Evolutionary conservation across 208 protist genomes (phyloP).

Genomic region (Crithidia sp.): DNA sequence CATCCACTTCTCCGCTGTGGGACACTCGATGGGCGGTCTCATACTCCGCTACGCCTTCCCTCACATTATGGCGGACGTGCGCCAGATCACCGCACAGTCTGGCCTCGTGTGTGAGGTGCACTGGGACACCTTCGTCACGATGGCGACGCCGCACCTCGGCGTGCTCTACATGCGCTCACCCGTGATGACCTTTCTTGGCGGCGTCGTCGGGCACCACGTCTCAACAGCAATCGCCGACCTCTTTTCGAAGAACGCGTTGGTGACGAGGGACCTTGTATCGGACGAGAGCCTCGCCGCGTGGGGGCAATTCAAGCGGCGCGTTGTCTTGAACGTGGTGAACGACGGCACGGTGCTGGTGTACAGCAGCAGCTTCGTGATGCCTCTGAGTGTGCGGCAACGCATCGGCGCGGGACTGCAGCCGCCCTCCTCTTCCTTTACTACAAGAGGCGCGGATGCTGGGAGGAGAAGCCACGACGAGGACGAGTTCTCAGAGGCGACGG

Average conservation of each 20-base stretch:
- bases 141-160: constrained; percentile 62
- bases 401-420: not conserved
- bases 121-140: constrained; percentile 60
- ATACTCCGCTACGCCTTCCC: constrained; percentile 66
- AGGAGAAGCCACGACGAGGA: not conserved
- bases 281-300: constrained; percentile 34
- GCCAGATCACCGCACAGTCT: not conserved
- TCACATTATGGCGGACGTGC: constrained; percentile 16
- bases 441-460: too few relatives aligned
- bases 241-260: constrained; percentile 33
- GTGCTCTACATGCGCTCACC: constrained; percentile 47
- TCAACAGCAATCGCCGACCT: constrained; percentile 49
- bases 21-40: constrained; percentile 69
- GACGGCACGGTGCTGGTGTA: constrained; percentile 48
- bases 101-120: constrained; percentile 15
- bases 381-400: constrained; percentile 9
- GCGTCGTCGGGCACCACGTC: constrained; percentile 28
- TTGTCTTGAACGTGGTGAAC: constrained; percentile 41
- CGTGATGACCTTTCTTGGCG: constrained; percentile 36
- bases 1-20: constrained; percentile 61
- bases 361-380: constrained; percentile 48
- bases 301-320: constrained; percentile 35
- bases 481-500: not conserved
- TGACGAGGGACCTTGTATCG: constrained; percentile 27
- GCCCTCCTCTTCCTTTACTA: not conserved